Conservation (phyloP, 2,329 filamentous ascomycete genomes). For the Fusarium globosum region DNA sequence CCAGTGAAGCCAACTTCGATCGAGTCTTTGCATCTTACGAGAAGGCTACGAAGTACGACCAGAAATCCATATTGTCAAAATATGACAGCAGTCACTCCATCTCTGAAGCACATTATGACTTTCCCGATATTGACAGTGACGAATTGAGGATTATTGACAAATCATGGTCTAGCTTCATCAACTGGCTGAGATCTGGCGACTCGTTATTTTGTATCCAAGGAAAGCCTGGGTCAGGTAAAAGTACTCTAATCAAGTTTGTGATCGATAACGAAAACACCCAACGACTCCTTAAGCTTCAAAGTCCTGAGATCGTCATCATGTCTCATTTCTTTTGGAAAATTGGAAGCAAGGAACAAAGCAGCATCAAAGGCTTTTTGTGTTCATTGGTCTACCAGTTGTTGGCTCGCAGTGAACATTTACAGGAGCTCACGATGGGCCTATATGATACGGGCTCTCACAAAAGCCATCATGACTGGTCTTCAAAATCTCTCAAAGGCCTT, state of each 20-base stretch:
- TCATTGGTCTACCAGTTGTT: not conserved
- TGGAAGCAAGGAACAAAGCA: accelerated
- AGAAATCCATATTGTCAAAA: accelerated
- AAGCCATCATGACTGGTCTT: not conserved
- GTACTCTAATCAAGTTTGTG: constrained; percentile 20
- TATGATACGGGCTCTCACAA: accelerated
- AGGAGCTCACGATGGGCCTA: accelerated
- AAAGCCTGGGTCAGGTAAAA: constrained; percentile 32
- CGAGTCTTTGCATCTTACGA: constrained; percentile 4
- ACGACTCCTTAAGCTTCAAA: accelerated
- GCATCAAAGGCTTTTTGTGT: not conserved
- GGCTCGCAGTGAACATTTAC: accelerated
- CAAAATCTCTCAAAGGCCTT: accelerated
- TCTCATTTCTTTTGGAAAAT: not conserved
- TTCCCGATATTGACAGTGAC: accelerated
- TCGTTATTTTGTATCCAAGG: constrained; percentile 3
- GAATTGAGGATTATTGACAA: not conserved
- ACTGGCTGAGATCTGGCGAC: not conserved
- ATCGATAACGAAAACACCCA: not conserved
- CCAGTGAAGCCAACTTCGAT: not conserved
- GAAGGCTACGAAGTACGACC: accelerated
- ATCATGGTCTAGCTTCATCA: not conserved
- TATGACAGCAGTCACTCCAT: accelerated
- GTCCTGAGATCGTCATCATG: accelerated
- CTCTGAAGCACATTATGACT: not conserved